Base-by-base conservation (phyloP, 192 early-diverging fungal genomes). In the Chytriomyces hyalinus region DNA sequence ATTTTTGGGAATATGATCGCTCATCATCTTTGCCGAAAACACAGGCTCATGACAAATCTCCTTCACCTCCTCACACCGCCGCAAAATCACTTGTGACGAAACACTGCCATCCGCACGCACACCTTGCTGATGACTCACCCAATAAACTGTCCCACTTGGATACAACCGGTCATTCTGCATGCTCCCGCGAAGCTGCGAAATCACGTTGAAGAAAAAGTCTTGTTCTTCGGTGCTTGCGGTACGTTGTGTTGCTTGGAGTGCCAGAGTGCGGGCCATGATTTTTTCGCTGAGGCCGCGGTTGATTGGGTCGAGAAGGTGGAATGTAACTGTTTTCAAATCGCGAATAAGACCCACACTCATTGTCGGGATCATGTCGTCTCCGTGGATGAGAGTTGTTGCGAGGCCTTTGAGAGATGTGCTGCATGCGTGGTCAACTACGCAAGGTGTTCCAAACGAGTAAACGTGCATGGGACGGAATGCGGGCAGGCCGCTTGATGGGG, bases 81-180 rank as follows among this genome's bases (percentile, higher is more conserved):
- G 87, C 78, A 95, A 49, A 48, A 60, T 24, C 13, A 82, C 81
- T 4, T 68, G 64, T 6, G 49, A 59, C 50, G 61, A 36, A 8
- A 62, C 48, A 1, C n/a, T 49, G n/a, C 49, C 46, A 26, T 53
- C 80, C 2, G 2, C 60, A 6, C 26, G 6, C 4, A 13, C 7
- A 11, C 57, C 61, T 11, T 70, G 51, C 48, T 26, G 59, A 61
- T 88, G 86, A 26, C 20, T 36, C n/a, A 91, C 67, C 67, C 82
- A 85, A 59, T 91, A 95, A 13, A 93, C 87, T 6, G 90, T 91
- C 0, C 90, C 91, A 0, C 92, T 89, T 15, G 94, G 94, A 71
- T 94, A 95, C 17, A 95, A 83, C 63, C 94, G 93, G 61, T 93
- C 93, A 46, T 89, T 89, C 53, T 84, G 80, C 93, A 95, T 94